A percentile compares a stretch with the other conserved stretches of the same genome.
Evolutionary conservation across 192 early-diverging fungal genomes (phyloP).

Genomic region (Gonapodya prolifera): DNA sequence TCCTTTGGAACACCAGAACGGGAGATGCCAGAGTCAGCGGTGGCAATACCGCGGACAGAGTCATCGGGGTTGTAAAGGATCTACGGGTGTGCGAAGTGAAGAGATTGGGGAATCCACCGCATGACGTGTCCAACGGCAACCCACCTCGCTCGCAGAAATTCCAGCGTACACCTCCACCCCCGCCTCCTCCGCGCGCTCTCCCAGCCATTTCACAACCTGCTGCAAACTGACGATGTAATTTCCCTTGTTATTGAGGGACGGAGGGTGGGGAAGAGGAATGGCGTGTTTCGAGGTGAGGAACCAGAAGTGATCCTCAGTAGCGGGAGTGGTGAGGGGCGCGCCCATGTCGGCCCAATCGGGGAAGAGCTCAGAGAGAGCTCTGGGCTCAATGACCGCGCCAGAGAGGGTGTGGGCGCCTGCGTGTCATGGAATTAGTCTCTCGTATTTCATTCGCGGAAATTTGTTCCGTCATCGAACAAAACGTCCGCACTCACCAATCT

Average conservation of each 20-base stretch:
- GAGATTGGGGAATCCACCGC: not conserved
- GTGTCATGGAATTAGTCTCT: not conserved
- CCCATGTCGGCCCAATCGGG: conserved; percentile 96
- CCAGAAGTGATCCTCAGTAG: conserved; percentile 68
- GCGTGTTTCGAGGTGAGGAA: conserved; percentile 63
- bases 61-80: conserved; percentile 86
- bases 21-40: conserved; percentile 89
- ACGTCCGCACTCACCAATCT: conserved; percentile 59
- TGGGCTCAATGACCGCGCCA: conserved; percentile 87
- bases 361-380: conserved; percentile 86
- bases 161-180: conserved; percentile 90
- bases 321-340: conserved; percentile 83
- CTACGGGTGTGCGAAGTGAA: conserved; percentile 9
- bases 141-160: conserved; percentile 79
- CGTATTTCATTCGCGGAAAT: not conserved
- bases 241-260: conserved; percentile 90
- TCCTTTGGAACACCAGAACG: conserved; percentile 81
- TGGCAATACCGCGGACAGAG: conserved; percentile 80
- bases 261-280: conserved; percentile 78
- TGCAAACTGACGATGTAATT: conserved; percentile 95
- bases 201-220: conserved; percentile 90
- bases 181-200: conserved; percentile 88
- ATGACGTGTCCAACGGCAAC: not conserved
- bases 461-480: not conserved
- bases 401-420: conserved; percentile 88